Evolutionary conservation across 371 early-diverging fungal genomes (phyloP).

Genomic region (Mortierella sp.): DNA sequence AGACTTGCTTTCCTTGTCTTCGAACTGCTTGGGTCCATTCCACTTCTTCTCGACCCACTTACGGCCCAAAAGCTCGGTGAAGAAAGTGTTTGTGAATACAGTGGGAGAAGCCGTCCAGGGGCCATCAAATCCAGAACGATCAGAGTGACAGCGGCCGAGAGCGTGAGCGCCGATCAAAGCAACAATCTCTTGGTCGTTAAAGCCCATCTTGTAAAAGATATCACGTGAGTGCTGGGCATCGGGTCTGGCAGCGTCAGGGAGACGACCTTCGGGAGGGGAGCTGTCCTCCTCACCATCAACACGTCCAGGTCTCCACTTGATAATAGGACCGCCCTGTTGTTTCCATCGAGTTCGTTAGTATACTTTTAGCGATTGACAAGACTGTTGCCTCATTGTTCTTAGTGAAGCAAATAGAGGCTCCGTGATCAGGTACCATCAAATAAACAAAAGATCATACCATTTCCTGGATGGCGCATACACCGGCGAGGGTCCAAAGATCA

Average conservation of each 20-base stretch:
- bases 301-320: slow-evolving; percentile 93
- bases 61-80: slow-evolving; percentile 77
- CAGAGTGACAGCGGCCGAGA: slow-evolving; percentile 94
- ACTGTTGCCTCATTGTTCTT: no score
- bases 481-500: slow-evolving; percentile 95
- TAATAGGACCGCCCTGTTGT: slow-evolving; percentile 81
- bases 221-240: slow-evolving; percentile 80
- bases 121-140: slow-evolving; percentile 90
- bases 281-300: slow-evolving; percentile 53
- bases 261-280: slow-evolving; percentile 90
- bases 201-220: slow-evolving; percentile 95
- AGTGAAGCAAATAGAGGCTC: no score
- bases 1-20: slow-evolving; percentile 74
- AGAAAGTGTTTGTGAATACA: slow-evolving; percentile 91
- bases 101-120: slow-evolving; percentile 93
- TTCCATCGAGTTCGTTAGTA: no score
- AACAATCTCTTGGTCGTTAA: slow-evolving; percentile 96
- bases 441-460: slow-evolving; percentile 58
- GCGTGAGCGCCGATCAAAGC: slow-evolving; percentile 94
- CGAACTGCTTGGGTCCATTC: slow-evolving; percentile 87
- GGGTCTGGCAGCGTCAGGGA: slow-evolving; percentile 86
- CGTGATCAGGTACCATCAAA: background rate
- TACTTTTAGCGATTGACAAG: no score
- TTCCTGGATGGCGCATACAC: slow-evolving; percentile 91
- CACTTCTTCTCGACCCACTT: slow-evolving; percentile 87